Percentiles rank a stretch among this genome's conserved stretches.
Evolutionary conservation across 176 grass and related monocot species (phyloP).

Genomic region (Cocos nucifera): DNA sequence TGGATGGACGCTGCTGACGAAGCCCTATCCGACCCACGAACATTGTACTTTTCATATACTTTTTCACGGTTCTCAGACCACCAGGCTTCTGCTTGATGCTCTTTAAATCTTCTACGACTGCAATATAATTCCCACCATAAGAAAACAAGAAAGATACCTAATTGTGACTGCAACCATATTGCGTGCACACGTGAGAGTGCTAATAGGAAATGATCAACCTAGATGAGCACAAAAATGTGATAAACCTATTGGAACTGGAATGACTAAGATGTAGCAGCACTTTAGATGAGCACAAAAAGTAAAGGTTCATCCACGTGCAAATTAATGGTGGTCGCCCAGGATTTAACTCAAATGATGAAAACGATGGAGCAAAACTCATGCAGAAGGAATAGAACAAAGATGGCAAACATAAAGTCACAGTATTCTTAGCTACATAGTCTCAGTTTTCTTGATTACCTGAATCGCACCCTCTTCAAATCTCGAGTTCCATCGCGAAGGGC

Average conservation of each 20-base stretch:
- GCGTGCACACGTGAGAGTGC: too few relatives aligned
- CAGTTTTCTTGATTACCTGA: conserved; percentile 47
- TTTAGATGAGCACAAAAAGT: too few relatives aligned
- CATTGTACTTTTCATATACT: conserved; percentile 84
- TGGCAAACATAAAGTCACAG: conserved; percentile 1
- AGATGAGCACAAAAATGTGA: too few relatives aligned
- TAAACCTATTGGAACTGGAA: too few relatives aligned
- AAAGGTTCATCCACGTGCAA: too few relatives aligned
- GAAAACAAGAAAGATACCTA: too few relatives aligned
- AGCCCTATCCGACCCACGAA: conserved; percentile 61
- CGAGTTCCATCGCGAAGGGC: conserved; percentile 69
- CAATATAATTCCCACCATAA: neutral
- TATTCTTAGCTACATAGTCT: neutral
- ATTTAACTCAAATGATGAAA: too few relatives aligned
- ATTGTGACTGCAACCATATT: too few relatives aligned
- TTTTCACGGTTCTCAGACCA: conserved; percentile 91
- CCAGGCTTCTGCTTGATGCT: conserved; percentile 94
- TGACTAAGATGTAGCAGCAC: too few relatives aligned
- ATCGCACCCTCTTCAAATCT: conserved; percentile 83
- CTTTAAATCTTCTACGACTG: conserved; percentile 76
- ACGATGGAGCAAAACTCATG: too few relatives aligned
- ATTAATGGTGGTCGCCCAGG: too few relatives aligned
- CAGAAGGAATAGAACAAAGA: neutral
- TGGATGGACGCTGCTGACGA: conserved; percentile 66
- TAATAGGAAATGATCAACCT: too few relatives aligned